phyloP scores from a whole-genome alignment of 2,329 filamentous ascomycete species.

The Pyricularia grisea region DNA sequence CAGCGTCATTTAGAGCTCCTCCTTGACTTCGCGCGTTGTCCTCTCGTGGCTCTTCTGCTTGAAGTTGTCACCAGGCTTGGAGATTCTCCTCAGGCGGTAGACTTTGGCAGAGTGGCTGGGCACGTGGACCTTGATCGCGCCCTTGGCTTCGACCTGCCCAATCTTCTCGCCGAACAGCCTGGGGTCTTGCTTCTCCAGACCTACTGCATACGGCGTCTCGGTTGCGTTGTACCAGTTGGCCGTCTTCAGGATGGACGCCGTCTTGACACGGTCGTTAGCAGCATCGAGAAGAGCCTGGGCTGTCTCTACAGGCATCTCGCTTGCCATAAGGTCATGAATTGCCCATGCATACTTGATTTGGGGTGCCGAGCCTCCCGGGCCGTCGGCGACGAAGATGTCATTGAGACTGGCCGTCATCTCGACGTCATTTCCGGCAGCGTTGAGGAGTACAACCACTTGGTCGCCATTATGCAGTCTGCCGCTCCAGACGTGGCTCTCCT shows the following conservation, averaged over 20 bases:
- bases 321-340: constrained; percentile 45
- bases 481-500: constrained; percentile 14
- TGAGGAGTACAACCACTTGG: constrained; percentile 23
- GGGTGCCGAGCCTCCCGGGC: constrained; percentile 27
- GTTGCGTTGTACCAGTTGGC: constrained; percentile 33
- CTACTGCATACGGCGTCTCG: constrained; percentile 35
- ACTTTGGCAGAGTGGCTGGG: constrained; percentile 1
- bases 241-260: constrained; percentile 10
- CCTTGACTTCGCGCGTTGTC: not conserved
- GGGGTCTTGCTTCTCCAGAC: constrained; percentile 29
- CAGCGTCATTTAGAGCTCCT: not conserved
- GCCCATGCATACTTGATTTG: constrained; percentile 37
- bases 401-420: constrained; percentile 39
- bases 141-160: constrained; percentile 24
- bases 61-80: not conserved
- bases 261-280: constrained; percentile 19
- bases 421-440: constrained; percentile 28
- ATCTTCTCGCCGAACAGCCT: constrained; percentile 37
- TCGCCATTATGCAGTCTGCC: constrained; percentile 32
- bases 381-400: constrained; percentile 42
- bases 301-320: constrained; percentile 37
- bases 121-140: not conserved
- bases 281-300: constrained; percentile 33
- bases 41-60: constrained; percentile 1
- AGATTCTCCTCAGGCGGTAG: not conserved